These are phyloP conservation scores for Platanthera zijinensis DNA, from an alignment of 106 monocot species.

Conservation along the genomic window DNA sequence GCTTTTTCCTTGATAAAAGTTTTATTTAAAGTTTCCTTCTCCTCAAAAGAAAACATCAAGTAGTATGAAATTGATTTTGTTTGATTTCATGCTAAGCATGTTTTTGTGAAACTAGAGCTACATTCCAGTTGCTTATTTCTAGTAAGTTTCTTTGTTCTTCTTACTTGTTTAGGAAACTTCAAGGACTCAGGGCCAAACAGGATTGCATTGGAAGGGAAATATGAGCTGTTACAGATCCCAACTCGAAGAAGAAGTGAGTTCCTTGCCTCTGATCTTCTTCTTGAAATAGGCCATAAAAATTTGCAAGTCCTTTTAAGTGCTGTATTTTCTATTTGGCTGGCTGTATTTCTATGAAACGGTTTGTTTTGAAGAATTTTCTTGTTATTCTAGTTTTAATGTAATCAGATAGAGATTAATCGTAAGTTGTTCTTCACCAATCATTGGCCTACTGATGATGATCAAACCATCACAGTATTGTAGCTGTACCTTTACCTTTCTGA, in stretches of 20 bases:
- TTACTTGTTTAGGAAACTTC: conserved; percentile 20
- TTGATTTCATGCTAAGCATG: not conserved
- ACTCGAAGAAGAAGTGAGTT: conserved; percentile 36
- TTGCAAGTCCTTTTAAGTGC: not conserved
- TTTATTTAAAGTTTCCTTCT: not conserved
- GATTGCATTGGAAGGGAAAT: conserved; percentile 6
- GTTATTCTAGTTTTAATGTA: not conserved
- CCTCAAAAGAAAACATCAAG: not conserved
- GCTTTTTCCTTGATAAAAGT: not conserved
- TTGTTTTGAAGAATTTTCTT: not conserved
- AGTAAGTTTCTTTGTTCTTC: not conserved
- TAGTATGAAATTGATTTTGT: not conserved
- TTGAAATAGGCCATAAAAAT: too few species aligned
- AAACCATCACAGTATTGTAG: too few species aligned
- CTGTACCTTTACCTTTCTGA: too few species aligned
- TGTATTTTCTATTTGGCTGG: not conserved
- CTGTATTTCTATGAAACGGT: too few species aligned
- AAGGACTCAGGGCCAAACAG: conserved; percentile 12
- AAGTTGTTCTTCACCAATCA: too few species aligned
- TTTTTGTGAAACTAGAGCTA: not conserved
- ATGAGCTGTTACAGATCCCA: conserved; percentile 23
- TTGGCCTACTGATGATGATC: too few species aligned
- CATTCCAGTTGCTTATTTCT: not conserved
- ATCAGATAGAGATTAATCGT: too few species aligned
- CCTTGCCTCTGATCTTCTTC: not conserved